Evolutionary conservation across 495 filamentous ascomycete genomes (phyloP).

Genomic region (Aspergillus incahuasiensis): DNA sequence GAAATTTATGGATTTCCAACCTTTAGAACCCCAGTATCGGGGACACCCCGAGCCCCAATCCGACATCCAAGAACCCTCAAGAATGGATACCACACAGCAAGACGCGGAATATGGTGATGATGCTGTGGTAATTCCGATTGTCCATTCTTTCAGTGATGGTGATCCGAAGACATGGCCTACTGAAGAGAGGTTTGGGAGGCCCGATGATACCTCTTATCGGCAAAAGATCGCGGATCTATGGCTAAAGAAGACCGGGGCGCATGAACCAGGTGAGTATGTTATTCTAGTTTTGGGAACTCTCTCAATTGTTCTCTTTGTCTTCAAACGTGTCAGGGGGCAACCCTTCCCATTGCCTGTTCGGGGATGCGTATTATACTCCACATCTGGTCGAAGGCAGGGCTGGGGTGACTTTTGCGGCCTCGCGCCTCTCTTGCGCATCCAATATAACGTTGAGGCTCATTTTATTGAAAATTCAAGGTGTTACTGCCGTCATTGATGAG

Average conservation of each 20-base stretch:
- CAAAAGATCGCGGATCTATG: slow-evolving; percentile 34
- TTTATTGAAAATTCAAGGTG: slow-evolving; percentile 35
- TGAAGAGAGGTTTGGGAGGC: slow-evolving; percentile 18
- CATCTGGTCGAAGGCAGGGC: neutral
- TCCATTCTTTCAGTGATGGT: slow-evolving; percentile 32
- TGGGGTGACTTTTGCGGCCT: no score
- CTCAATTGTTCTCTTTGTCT: neutral
- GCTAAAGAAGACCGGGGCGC: slow-evolving; percentile 30
- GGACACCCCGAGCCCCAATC: neutral
- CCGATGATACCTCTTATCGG: slow-evolving; percentile 24
- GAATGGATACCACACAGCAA: neutral
- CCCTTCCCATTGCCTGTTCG: neutral
- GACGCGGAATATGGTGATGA: slow-evolving; percentile 21
- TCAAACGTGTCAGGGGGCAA: neutral
- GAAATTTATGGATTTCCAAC: neutral
- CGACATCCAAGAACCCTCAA: neutral
- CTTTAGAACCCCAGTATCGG: neutral
- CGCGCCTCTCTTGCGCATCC: no score
- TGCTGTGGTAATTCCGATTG: slow-evolving; percentile 28
- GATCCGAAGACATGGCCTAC: slow-evolving; percentile 28
- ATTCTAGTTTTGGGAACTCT: neutral
- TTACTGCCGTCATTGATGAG: slow-evolving; percentile 45
- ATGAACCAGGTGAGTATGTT: slow-evolving; percentile 28
- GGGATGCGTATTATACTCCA: neutral
- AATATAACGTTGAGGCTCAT: no score